Percentiles rank a stretch among this genome's conserved stretches.
Conservation (phyloP, 495 filamentous ascomycete genomes). For the Neurospora tetrasperma region DNA sequence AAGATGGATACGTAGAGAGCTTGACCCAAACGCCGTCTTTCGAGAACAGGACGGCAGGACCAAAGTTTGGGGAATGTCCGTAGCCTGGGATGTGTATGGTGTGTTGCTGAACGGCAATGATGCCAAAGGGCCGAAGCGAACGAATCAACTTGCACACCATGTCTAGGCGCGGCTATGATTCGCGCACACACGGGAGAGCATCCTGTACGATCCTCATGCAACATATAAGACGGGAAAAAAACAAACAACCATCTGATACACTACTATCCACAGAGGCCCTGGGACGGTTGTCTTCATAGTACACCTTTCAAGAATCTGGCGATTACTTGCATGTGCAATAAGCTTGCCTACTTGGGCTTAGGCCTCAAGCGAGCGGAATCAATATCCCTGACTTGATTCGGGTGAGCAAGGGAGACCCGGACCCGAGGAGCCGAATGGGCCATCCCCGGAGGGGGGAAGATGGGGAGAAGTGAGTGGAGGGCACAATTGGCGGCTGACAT, state of each 20-base stretch:
- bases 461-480: background rate
- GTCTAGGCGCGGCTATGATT: background rate
- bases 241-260: background rate
- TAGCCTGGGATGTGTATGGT: background rate
- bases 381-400: background rate
- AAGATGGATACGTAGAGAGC: background rate
- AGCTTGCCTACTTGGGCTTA: background rate
- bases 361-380: background rate
- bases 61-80: slow-evolving; percentile 25
- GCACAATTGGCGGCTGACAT: background rate
- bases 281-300: background rate
- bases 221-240: background rate
- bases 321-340: background rate
- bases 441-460: background rate
- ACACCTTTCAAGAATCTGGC: background rate
- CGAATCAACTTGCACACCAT: background rate
- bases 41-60: background rate
- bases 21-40: background rate
- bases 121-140: background rate
- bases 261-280: background rate
- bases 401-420: background rate
- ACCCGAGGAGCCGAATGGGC: background rate
- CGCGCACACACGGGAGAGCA: background rate
- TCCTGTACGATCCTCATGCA: background rate
- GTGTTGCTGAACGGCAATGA: background rate